Evolutionary conservation across 257 asterid genomes (phyloP).

Genomic region (Catharanthus roseus): DNA sequence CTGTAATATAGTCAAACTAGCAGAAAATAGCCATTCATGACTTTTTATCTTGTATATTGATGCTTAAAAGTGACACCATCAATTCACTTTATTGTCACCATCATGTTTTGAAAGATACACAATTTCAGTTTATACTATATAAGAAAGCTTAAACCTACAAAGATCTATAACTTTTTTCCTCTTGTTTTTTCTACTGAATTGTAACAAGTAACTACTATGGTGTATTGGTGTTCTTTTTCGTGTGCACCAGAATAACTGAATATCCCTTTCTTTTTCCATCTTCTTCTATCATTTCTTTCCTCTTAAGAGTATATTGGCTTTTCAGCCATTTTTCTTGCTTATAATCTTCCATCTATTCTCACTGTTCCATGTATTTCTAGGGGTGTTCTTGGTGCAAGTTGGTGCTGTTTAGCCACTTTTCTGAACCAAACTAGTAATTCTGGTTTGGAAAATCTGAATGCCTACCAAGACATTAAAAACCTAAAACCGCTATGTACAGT

Average conservation of each 20-base stretch:
- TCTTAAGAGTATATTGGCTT: background rate
- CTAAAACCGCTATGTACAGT: too few species aligned
- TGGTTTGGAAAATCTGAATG: too few species aligned
- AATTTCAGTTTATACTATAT: background rate
- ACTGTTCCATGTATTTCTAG: too few species aligned
- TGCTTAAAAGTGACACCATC: background rate
- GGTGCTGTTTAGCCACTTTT: too few species aligned
- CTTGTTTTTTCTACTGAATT: background rate
- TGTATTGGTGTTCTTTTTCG: background rate
- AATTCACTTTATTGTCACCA: background rate
- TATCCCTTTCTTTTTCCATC: background rate
- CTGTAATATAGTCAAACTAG: background rate
- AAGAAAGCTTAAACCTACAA: background rate
- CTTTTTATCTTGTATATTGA: background rate
- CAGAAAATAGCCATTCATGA: background rate
- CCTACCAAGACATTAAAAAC: too few species aligned
- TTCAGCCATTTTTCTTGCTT: too few species aligned
- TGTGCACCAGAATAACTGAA: background rate
- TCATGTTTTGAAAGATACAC: background rate
- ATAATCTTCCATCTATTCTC: too few species aligned
- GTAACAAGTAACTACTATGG: background rate
- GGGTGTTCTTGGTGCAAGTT: too few species aligned
- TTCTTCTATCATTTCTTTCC: background rate
- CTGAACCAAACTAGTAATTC: too few species aligned
- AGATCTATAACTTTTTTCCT: background rate